A percentile compares a stretch with the other conserved stretches of the same genome.
Conservation (phyloP, 1,284 basidiomycete species). For the Austroboletus niveus region DNA sequence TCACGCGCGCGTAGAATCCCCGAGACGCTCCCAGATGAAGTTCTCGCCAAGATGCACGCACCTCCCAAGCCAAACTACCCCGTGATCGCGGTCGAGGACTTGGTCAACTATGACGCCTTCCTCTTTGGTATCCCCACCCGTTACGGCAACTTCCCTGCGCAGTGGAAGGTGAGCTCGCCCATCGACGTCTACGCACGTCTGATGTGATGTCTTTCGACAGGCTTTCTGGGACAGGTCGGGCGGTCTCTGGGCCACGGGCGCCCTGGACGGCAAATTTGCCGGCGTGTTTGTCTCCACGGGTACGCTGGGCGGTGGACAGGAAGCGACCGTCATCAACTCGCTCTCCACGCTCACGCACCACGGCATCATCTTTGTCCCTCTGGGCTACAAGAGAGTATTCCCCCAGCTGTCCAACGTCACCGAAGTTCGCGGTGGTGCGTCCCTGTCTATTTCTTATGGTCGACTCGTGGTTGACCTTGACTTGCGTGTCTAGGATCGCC, state of each 20-base stretch:
- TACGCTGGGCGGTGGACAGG: conserved; percentile 42
- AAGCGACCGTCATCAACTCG: conserved; percentile 45
- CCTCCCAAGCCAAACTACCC: conserved; percentile 44
- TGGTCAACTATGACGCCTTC: conserved; percentile 40
- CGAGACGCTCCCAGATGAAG: conserved; percentile 41
- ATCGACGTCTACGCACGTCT: not conserved
- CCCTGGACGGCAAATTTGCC: conserved; percentile 54
- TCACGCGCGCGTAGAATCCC: conserved; percentile 33
- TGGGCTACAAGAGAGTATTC: conserved; percentile 44
- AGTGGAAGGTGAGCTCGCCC: conserved; percentile 30
- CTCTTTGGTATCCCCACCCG: conserved; percentile 50
- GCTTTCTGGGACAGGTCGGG: conserved; percentile 52
- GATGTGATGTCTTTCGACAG: conserved; percentile 22
- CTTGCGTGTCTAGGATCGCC: conserved; percentile 27
- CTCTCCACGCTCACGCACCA: conserved; percentile 58
- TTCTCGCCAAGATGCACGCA: conserved; percentile 48
- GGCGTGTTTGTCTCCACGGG: conserved; percentile 43
- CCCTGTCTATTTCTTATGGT: not conserved
- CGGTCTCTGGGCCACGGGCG: conserved; percentile 45
- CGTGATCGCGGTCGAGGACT: conserved; percentile 41
- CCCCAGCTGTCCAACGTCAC: conserved; percentile 38
- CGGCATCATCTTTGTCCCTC: conserved; percentile 50
- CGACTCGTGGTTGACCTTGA: not conserved
- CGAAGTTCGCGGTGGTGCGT: conserved; percentile 43
- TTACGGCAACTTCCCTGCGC: conserved; percentile 34